Conservation (phyloP, 2,329 filamentous ascomycete species). For the Fusarium sp. region DNA sequence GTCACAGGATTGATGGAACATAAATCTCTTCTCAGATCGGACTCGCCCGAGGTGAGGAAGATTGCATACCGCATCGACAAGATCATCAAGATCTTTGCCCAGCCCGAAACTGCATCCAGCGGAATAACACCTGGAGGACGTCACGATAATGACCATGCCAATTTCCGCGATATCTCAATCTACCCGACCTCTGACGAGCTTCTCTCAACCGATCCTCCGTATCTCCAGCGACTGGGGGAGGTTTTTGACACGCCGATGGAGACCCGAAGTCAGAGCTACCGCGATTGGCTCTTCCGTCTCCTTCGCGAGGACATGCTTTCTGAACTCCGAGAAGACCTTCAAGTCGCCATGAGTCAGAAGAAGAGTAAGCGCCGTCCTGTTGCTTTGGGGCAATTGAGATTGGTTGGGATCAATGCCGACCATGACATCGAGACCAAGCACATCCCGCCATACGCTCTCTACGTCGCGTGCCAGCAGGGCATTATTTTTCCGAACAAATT, state of each 20-base stretch:
- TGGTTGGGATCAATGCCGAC: constrained; percentile 52
- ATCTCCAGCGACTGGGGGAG: constrained; percentile 63
- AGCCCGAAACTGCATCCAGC: background rate
- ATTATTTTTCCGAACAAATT: constrained; percentile 55
- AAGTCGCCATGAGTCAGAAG: constrained; percentile 60
- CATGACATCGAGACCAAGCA: constrained; percentile 30
- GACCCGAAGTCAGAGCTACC: constrained; percentile 58
- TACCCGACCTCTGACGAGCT: constrained; percentile 75
- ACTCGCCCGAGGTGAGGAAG: constrained; percentile 37
- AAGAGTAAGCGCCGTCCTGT: constrained; percentile 52
- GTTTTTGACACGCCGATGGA: constrained; percentile 53
- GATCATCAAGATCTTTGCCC: constrained; percentile 44
- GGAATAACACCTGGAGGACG: constrained; percentile 66
- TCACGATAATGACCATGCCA: constrained; percentile 76
- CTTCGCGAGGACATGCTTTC: constrained; percentile 76
- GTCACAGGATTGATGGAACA: constrained; percentile 42
- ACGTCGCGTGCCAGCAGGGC: constrained; percentile 53
- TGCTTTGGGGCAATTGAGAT: constrained; percentile 52
- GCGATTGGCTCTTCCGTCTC: constrained; percentile 78
- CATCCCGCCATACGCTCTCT: constrained; percentile 49
- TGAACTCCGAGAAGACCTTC: constrained; percentile 70
- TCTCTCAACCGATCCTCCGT: constrained; percentile 60
- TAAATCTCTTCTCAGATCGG: constrained; percentile 38
- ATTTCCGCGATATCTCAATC: constrained; percentile 70
- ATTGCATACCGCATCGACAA: constrained; percentile 53